phyloP scores from a whole-genome alignment of 306 rosid species.

The Medicago lupulina region DNA sequence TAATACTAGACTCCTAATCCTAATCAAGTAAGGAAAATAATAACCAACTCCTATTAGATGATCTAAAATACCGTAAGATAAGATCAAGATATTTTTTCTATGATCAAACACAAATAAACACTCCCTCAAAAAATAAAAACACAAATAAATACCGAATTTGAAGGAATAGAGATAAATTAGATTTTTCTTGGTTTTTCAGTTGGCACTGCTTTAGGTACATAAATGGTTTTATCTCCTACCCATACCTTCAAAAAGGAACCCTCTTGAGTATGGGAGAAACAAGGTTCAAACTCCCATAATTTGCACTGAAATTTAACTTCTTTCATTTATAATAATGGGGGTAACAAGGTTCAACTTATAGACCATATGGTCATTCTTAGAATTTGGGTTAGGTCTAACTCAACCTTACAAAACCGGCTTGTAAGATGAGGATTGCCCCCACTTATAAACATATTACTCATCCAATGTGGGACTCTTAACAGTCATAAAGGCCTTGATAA shows the following conservation, averaged over 20 bases:
- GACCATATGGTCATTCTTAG: neutral
- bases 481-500: neutral
- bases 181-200: neutral
- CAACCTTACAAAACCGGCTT: too few relatives aligned
- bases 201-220: conserved; percentile 3
- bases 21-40: neutral
- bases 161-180: conserved; percentile 8
- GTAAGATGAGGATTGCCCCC: too few relatives aligned
- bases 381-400: too few relatives aligned
- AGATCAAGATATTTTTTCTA: neutral
- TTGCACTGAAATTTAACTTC: neutral
- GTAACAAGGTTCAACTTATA: conserved; percentile 7
- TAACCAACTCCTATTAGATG: neutral
- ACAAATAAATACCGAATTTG: neutral
- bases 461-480: too few relatives aligned
- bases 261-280: neutral
- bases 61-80: neutral
- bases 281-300: neutral
- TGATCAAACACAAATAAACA: neutral
- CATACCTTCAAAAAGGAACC: neutral
- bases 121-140: neutral
- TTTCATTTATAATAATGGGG: neutral
- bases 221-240: neutral
- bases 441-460: too few relatives aligned
- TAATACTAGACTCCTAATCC: neutral